These are phyloP conservation scores for Serendipita sp. DNA, from an alignment of 768 basidiomycete species.

Conservation along the genomic window DNA sequence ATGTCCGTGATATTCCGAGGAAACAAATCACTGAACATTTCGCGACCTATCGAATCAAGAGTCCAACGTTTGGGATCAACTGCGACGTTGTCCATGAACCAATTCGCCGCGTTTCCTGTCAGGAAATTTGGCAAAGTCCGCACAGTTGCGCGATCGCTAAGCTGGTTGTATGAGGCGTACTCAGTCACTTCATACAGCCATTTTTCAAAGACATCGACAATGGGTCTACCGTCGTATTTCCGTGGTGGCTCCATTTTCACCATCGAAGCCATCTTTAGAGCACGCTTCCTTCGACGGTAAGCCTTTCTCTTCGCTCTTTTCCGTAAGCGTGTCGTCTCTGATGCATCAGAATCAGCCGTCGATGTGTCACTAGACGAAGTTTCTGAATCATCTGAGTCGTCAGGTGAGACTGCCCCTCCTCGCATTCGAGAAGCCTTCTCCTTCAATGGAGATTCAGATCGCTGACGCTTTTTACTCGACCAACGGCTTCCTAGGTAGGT, in stretches of 20 bases:
- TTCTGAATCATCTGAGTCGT: no score
- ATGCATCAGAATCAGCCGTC: no score
- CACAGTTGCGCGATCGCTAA: background rate
- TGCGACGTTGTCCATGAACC: slow-evolving; percentile 21
- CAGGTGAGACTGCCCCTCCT: no score
- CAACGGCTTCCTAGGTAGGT: no score
- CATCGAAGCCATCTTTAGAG: background rate
- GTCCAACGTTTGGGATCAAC: slow-evolving; percentile 18
- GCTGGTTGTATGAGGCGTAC: background rate
- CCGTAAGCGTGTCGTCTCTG: background rate
- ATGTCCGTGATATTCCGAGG: slow-evolving; percentile 19
- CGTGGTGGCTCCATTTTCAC: background rate
- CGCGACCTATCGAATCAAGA: slow-evolving; percentile 19
- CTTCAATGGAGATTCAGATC: no score
- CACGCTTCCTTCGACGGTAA: background rate
- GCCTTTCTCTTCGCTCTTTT: background rate
- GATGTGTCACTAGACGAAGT: no score
- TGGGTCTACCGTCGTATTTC: background rate
- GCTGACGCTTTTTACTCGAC: no score
- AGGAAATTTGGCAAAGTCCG: slow-evolving; percentile 16
- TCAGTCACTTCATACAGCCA: slow-evolving; percentile 2
- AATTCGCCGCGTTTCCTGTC: slow-evolving; percentile 20
- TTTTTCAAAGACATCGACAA: background rate
- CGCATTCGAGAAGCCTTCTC: no score
- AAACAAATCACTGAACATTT: slow-evolving; percentile 27